A percentile compares a stretch with the other conserved stretches of the same genome.
phyloP scores from a whole-genome alignment of 1,284 basidiomycete genomes.

The Farysia itapuensis region DNA sequence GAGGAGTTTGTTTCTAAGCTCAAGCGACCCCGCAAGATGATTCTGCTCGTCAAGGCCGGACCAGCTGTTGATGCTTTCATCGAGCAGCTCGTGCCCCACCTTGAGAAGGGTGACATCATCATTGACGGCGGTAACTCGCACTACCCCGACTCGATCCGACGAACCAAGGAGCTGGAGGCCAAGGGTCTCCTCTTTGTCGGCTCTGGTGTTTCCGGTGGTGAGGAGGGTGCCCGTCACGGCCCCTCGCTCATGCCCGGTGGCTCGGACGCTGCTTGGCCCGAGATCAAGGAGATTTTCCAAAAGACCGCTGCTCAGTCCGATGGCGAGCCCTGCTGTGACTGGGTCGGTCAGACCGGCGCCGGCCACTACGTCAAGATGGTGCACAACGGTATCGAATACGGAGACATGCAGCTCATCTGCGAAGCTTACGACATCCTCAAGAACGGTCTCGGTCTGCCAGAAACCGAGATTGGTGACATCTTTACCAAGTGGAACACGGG shows the following conservation, averaged over 20 bases:
- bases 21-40: conserved; percentile 73
- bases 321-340: conserved; percentile 98
- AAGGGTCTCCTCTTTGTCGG: conserved; percentile 97
- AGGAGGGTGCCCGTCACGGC: conserved; percentile 96
- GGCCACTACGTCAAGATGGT: conserved; percentile 99
- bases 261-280: conserved; percentile 87
- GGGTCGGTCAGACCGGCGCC: conserved; percentile 93
- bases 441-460: conserved; percentile 79
- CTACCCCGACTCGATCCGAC: conserved; percentile 96
- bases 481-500: conserved; percentile 85
- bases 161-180: conserved; percentile 84
- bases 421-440: conserved; percentile 86
- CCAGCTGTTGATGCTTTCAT: conserved; percentile 68
- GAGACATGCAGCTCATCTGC: conserved; percentile 99
- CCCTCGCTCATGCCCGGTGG: conserved; percentile 99
- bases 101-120: conserved; percentile 81
- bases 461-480: conserved; percentile 58
- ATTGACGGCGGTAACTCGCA: conserved; percentile 99
- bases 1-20: conserved; percentile 74
- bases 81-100: conserved; percentile 65
- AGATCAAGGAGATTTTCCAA: conserved; percentile 99
- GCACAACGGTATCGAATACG: conserved; percentile 88
- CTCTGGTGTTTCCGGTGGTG: conserved; percentile 98
- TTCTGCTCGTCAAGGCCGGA: conserved; percentile 83
- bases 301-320: conserved; percentile 92